Base-by-base conservation (phyloP, 805 yeast species). In the Hemisphaericaspora nanyangensis region DNA sequence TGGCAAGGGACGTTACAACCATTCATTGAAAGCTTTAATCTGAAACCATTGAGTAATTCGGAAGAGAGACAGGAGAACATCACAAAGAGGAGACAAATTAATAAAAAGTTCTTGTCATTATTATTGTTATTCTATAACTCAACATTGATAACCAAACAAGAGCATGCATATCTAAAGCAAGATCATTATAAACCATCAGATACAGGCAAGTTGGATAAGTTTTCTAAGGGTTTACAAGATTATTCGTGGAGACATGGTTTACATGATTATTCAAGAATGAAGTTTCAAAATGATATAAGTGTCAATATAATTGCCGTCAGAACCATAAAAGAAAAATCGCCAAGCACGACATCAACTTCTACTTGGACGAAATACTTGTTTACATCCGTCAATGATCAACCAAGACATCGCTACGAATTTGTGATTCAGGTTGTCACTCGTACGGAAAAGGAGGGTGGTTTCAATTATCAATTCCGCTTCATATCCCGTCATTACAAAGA, bases 1-100 rank as follows among this genome's bases (percentile, higher is more conserved):
- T 91, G 97, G 96, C 77, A 77, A 36, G 70, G 66, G 33, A 81
- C 82, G 34, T 80, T 89, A 0, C 96, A 90, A 60, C 80, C 81
- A 18, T 87, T 90, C 52, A 76, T 83, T 52, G 95, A 89, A 54
- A 76, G 82, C 39, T 81, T 93, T 63, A 82, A 85, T 58, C 63
- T 72, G 16, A 79, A 86, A 56, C 77, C 79, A 31, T 77, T 91
- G 35, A 80, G 89, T 45, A 76, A 80, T 41, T 75, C 90, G 18
- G 76, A 77, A 30, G 96, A 87, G 49, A 68, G 96, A 24, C 82
- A 80, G 12, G 87, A 84, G 44, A 65, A 77, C n/a, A 77, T 88
- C 27, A 62, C 70, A 27, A 67, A 66, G 2, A 82, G 93, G 52
- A 74, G 76, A 50, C 76, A 84, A 46, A 60, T 81, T 34, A 79